phyloP scores from a whole-genome alignment of 495 filamentous ascomycete genomes.

The Haplographium delicatum region DNA sequence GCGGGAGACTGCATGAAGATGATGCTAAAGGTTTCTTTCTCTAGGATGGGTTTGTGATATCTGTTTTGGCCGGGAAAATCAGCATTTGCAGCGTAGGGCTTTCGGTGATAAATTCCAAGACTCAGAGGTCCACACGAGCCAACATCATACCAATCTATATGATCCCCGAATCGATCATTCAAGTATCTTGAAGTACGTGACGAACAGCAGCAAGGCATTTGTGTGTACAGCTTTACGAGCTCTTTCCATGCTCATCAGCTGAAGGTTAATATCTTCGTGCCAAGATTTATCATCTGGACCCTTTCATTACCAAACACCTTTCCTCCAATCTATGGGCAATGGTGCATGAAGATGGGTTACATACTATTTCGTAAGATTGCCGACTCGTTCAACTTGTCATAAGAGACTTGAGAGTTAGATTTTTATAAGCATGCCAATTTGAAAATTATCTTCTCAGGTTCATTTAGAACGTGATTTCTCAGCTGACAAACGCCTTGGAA shows the following conservation, averaged over 20 bases:
- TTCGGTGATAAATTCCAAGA: slow-evolving; percentile 20
- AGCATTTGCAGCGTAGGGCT: slow-evolving; percentile 8
- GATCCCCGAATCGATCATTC: slow-evolving; percentile 5
- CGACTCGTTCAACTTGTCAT: too few species aligned
- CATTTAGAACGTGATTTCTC: too few species aligned
- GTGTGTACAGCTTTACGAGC: slow-evolving; percentile 97
- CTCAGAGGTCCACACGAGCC: slow-evolving; percentile 19
- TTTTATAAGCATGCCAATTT: not conserved
- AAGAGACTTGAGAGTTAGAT: not conserved
- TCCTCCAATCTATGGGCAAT: slow-evolving; percentile 46
- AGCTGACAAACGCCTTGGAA: too few species aligned
- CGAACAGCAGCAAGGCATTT: slow-evolving; percentile 68
- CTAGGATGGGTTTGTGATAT: slow-evolving; percentile 12
- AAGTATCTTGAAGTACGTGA: not conserved
- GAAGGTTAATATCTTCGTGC: slow-evolving; percentile 94
- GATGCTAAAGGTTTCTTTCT: slow-evolving; percentile 10
- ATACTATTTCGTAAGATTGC: too few species aligned
- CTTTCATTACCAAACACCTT: slow-evolving; percentile 91
- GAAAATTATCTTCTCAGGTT: too few species aligned
- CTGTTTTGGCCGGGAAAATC: slow-evolving; percentile 12
- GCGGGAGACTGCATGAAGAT: slow-evolving; percentile 76
- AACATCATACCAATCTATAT: slow-evolving; percentile 9
- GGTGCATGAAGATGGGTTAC: slow-evolving; percentile 91
- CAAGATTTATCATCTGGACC: slow-evolving; percentile 63
- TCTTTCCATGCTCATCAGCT: slow-evolving; percentile 72